phyloP scores from a whole-genome alignment of 768 basidiomycete species.

The Russula emetica region DNA sequence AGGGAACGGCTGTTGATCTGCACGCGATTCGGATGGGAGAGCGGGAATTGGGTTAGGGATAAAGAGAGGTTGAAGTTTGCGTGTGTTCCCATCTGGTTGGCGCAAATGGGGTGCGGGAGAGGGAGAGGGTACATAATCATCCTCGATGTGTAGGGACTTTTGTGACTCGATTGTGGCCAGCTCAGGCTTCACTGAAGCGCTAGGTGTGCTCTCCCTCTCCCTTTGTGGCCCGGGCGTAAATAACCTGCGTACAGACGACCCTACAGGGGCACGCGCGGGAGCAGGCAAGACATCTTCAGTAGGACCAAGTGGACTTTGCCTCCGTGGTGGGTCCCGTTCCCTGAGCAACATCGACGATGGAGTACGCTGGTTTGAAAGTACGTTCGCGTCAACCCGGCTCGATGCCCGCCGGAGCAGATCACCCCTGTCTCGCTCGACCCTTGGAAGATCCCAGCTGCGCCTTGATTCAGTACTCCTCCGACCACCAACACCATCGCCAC shows the following conservation, averaged over 20 bases:
- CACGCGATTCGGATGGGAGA: conserved; percentile 54
- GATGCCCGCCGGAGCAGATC: conserved; percentile 33
- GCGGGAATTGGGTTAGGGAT: conserved; percentile 58
- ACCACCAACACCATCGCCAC: conserved; percentile 45
- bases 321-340: conserved; percentile 28
- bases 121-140: conserved; percentile 44
- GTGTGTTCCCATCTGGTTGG: conserved; percentile 34
- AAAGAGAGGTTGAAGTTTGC: conserved; percentile 45
- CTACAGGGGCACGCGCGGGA: background rate
- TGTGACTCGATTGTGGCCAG: conserved; percentile 30
- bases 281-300: conserved; percentile 21
- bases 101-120: conserved; percentile 41
- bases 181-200: conserved; percentile 25
- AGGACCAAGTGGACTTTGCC: conserved; percentile 3
- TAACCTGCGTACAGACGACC: conserved; percentile 45
- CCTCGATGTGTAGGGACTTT: conserved; percentile 31
- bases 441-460: conserved; percentile 43
- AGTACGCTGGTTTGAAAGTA: conserved; percentile 26
- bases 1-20: conserved; percentile 27
- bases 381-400: conserved; percentile 27
- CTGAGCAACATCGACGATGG: conserved; percentile 33
- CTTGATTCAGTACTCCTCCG: conserved; percentile 49
- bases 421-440: conserved; percentile 27
- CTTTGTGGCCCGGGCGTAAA: conserved; percentile 56
- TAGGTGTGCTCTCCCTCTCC: conserved; percentile 43